phyloP scores from a whole-genome alignment of 176 grass and related monocot species.

The Musa itinerans region DNA sequence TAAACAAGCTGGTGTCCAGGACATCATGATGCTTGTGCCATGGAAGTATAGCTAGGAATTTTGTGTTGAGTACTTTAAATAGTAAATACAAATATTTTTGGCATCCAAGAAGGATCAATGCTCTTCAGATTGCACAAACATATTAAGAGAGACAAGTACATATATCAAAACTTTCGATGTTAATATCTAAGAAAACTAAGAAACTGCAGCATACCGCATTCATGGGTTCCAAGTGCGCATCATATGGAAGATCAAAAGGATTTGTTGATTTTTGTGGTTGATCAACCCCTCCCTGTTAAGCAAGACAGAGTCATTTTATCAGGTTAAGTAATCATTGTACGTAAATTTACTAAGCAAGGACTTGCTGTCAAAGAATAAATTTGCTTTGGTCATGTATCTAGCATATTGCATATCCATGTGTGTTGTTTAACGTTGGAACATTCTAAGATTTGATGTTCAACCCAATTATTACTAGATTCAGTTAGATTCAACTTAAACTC shows the following conservation, averaged over 20 bases:
- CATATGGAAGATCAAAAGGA: conserved; percentile 19
- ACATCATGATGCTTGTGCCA: neutral
- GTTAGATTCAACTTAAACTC: neutral
- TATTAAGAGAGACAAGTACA: neutral
- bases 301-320: neutral
- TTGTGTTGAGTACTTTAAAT: neutral
- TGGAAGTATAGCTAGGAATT: neutral
- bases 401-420: neutral
- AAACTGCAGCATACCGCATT: conserved; percentile 10
- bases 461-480: neutral
- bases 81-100: neutral
- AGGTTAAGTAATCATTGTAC: neutral
- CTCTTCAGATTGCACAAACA: neutral
- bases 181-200: neutral
- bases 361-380: too few species aligned
- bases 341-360: neutral
- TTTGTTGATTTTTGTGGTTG: conserved; percentile 11
- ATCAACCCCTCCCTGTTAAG: conserved; percentile 3
- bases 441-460: neutral
- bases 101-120: neutral
- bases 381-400: neutral
- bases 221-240: neutral
- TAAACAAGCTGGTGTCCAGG: too few species aligned
- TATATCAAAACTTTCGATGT: neutral
- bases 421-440: too few species aligned